A percentile compares a stretch with the other conserved stretches of the same genome.
Conservation (phyloP, 768 basidiomycete species). For the Lactarius psammicola region DNA sequence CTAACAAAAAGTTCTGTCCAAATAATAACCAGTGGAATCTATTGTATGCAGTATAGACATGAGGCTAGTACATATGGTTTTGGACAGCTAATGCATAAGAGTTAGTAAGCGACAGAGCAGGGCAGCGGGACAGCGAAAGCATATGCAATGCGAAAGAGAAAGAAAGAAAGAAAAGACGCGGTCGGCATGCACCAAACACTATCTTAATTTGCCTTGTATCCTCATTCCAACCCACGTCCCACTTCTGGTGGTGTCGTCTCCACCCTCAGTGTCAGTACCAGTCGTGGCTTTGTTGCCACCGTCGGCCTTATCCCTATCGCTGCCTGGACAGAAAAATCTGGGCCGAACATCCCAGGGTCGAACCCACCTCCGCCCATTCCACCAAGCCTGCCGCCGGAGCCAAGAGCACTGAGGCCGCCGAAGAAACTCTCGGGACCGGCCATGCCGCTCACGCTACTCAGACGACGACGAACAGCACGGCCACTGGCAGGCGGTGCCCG, state of each 20-base stretch:
- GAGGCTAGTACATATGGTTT: neutral
- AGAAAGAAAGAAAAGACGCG: neutral
- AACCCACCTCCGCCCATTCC: neutral
- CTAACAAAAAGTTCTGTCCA: neutral
- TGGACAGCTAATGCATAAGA: neutral
- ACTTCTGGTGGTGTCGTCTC: neutral
- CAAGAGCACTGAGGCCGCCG: neutral
- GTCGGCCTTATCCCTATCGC: neutral
- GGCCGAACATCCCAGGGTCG: conserved; percentile 1
- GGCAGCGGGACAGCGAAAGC: neutral
- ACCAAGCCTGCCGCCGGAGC: neutral
- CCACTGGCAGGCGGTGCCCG: neutral
- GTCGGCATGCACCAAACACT: too few species aligned
- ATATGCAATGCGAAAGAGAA: neutral
- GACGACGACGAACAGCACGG: conserved; percentile 1
- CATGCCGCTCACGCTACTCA: conserved; percentile 3
- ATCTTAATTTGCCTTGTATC: conserved; percentile 7
- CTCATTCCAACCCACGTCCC: conserved; percentile 18
- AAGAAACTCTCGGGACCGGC: neutral
- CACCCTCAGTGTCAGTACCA: neutral
- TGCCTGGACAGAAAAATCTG: neutral
- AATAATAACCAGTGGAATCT: neutral
- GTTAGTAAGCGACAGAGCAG: neutral
- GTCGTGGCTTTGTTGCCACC: neutral
- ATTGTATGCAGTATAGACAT: neutral